Percentiles rank a stretch among this genome's conserved stretches.
phyloP scores from a whole-genome alignment of 768 basidiomycete species.

The Hydnum rufescens region DNA sequence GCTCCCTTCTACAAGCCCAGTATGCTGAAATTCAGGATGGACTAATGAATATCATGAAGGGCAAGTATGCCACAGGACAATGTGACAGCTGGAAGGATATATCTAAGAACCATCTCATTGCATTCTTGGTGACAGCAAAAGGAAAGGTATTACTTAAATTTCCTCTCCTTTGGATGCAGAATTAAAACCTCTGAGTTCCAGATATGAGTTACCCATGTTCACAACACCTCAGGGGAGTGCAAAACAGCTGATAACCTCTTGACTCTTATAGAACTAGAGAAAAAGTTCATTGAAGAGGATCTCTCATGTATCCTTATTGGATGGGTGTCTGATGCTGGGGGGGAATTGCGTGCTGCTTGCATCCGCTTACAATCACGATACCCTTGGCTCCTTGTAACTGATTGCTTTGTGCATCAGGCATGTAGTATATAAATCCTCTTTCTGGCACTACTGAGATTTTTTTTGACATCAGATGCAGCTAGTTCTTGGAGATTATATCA shows the following conservation, averaged over 20 bases:
- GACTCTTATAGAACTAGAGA: not conserved
- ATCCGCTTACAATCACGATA: not conserved
- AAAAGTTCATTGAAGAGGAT: not conserved
- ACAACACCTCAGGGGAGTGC: not conserved
- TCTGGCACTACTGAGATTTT: too few relatives aligned
- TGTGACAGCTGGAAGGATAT: not conserved
- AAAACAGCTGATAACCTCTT: not conserved
- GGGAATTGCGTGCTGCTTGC: not conserved
- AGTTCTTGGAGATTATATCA: not conserved
- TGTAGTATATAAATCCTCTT: not conserved
- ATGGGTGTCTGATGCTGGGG: not conserved
- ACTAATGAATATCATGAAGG: not conserved
- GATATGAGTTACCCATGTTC: not conserved
- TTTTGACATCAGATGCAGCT: not conserved
- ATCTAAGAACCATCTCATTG: not conserved
- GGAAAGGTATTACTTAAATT: not conserved
- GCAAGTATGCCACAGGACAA: not conserved
- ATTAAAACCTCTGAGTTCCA: not conserved
- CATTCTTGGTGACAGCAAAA: not conserved
- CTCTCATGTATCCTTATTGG: not conserved
- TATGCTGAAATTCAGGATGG: not conserved
- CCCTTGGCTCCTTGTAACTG: not conserved
- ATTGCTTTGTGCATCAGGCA: not conserved
- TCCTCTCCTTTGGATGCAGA: not conserved
- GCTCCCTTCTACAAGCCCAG: not conserved